Percentiles rank a stretch among this genome's conserved stretches.
phyloP scores from a whole-genome alignment of 108 stramenopile species.

The Aurantiochytrium sp. region DNA sequence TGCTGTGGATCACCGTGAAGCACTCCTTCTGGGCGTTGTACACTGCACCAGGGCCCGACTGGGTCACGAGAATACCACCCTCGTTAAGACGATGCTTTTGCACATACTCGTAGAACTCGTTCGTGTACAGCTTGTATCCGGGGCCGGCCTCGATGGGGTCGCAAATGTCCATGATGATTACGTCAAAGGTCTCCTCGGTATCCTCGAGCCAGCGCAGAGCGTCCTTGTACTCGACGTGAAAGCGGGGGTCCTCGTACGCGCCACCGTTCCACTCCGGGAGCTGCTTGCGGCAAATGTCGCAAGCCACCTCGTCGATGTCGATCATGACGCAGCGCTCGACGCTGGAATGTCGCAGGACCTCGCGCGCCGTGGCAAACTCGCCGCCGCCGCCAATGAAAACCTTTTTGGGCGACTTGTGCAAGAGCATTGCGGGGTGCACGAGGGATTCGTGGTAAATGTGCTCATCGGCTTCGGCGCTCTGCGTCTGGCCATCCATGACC shows the following conservation, averaged over 20 bases:
- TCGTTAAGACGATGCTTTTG: conserved; percentile 22
- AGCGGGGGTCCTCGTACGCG: conserved; percentile 60
- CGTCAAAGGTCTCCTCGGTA: conserved; percentile 58
- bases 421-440: conserved; percentile 84
- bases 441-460: conserved; percentile 77
- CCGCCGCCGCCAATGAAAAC: conserved; percentile 86
- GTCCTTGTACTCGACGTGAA: conserved; percentile 52
- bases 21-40: conserved; percentile 49
- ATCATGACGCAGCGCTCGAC: conserved; percentile 74
- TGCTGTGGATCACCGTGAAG: conserved; percentile 70
- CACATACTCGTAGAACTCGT: conserved; percentile 76
- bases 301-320: conserved; percentile 66
- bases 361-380: conserved; percentile 82
- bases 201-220: conserved; percentile 29
- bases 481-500: conserved; percentile 79
- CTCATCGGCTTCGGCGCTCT: conserved; percentile 53
- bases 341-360: conserved; percentile 73
- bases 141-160: conserved; percentile 56
- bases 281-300: conserved; percentile 58
- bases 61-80: conserved; percentile 72
- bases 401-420: conserved; percentile 66
- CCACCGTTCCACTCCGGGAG: conserved; percentile 66
- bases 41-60: conserved; percentile 60
- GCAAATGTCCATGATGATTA: conserved; percentile 70
- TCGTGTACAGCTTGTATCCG: conserved; percentile 61